Conservation (phyloP, 768 basidiomycete species). For the Suillus subalutaceus region DNA sequence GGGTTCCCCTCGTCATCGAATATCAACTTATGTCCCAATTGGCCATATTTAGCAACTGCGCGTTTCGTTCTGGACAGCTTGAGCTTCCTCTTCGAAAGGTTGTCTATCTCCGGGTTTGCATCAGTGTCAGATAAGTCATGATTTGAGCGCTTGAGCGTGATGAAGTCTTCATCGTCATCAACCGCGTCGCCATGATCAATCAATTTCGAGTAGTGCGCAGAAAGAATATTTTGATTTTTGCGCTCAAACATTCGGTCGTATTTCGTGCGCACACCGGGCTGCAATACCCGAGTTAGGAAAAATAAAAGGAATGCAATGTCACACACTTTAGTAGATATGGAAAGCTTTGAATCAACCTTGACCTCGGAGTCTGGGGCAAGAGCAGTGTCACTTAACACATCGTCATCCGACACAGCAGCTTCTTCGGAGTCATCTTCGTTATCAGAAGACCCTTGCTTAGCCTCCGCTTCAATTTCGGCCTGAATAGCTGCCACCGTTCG, state of each 20-base stretch:
- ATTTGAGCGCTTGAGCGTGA: constrained; percentile 90
- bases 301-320: neutral
- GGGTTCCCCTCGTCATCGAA: constrained; percentile 89
- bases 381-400: constrained; percentile 11
- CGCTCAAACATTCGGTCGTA: constrained; percentile 98
- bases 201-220: constrained; percentile 87
- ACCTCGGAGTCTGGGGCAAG: constrained; percentile 2
- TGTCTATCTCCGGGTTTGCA: constrained; percentile 40
- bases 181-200: constrained; percentile 63
- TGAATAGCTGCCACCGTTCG: constrained; percentile 43
- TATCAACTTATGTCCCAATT: constrained; percentile 70
- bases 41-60: constrained; percentile 61
- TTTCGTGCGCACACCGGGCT: constrained; percentile 75
- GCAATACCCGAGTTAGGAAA: constrained; percentile 1
- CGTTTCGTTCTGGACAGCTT: constrained; percentile 77
- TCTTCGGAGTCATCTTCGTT: constrained; percentile 25
- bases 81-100: constrained; percentile 87
- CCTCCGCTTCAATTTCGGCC: constrained; percentile 30
- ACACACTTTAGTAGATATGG: constrained; percentile 42
- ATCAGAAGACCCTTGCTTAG: constrained; percentile 21
- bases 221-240: constrained; percentile 91
- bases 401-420: constrained; percentile 29
- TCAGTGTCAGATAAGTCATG: constrained; percentile 61
- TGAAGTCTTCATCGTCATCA: constrained; percentile 77
- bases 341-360: constrained; percentile 27